phyloP scores from a whole-genome alignment of 495 filamentous ascomycete species.

The Bombardia bombarda region DNA sequence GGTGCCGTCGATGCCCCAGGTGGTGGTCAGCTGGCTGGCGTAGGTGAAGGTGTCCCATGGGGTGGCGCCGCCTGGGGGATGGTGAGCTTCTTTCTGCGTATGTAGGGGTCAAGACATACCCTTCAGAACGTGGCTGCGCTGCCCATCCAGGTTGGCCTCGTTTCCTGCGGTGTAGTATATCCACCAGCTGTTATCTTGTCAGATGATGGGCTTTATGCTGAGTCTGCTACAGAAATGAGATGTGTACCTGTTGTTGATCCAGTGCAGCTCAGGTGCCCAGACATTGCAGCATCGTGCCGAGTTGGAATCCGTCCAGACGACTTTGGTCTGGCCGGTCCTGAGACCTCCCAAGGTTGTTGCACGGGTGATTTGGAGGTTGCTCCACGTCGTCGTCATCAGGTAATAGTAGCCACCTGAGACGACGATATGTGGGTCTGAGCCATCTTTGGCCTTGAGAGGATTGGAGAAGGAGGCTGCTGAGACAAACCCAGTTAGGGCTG shows the following conservation, averaged over 20 bases:
- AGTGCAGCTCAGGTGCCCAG: slow-evolving; percentile 47
- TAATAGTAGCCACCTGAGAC: slow-evolving; percentile 43
- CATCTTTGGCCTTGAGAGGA: slow-evolving; percentile 1
- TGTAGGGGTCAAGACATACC: no score
- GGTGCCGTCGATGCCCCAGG: slow-evolving; percentile 44
- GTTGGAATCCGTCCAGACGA: slow-evolving; percentile 32
- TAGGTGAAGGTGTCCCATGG: slow-evolving; percentile 35
- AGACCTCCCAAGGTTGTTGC: slow-evolving; percentile 41
- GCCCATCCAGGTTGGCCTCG: no score
- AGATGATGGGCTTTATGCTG: slow-evolving; percentile 12
- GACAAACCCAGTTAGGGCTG: no score
- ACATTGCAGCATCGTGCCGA: slow-evolving; percentile 40
- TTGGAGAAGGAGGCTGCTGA: no score
- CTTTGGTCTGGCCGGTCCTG: slow-evolving; percentile 36
- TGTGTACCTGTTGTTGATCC: slow-evolving; percentile 32
- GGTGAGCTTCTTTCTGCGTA: slow-evolving; percentile 18
- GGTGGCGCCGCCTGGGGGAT: slow-evolving; percentile 28
- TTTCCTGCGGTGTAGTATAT: no score
- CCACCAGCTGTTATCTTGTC: no score
- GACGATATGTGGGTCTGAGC: slow-evolving; percentile 37
- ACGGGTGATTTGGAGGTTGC: slow-evolving; percentile 36
- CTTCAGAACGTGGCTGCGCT: no score
- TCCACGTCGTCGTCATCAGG: slow-evolving; percentile 42
- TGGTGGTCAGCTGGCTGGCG: slow-evolving; percentile 22
- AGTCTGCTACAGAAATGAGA: slow-evolving; percentile 17